Percentiles rank a stretch among this genome's conserved stretches.
These are phyloP conservation scores for Coemansia sp. DNA, from an alignment of 192 early-diverging fungal species.

Conservation along the genomic window DNA sequence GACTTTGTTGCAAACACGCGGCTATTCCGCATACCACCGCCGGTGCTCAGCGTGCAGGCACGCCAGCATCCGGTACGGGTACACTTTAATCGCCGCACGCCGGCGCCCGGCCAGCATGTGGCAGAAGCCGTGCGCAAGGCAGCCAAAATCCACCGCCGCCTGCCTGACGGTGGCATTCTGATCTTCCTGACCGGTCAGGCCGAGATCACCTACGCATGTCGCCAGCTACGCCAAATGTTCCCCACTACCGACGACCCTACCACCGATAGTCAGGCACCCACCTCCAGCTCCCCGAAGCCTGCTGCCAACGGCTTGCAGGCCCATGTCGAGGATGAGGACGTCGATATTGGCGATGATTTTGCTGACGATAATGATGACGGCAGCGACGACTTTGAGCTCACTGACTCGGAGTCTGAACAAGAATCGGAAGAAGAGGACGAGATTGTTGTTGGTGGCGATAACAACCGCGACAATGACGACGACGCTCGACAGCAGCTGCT, in stretches of 20 bases:
- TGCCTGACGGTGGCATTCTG: conserved; percentile 93
- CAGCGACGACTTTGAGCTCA: conserved; percentile 23
- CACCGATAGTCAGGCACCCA: background rate
- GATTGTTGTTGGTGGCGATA: too few species aligned
- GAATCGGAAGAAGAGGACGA: conserved; percentile 36
- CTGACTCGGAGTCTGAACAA: conserved; percentile 50
- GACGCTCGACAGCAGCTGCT: conserved; percentile 58
- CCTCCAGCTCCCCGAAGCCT: too few species aligned
- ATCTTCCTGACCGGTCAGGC: conserved; percentile 94
- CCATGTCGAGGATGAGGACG: conserved; percentile 52
- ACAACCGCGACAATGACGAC: conserved; percentile 60
- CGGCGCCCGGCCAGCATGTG: conserved; percentile 74
- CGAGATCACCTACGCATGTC: conserved; percentile 79
- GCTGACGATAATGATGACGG: conserved; percentile 33
- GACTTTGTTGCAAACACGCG: conserved; percentile 86
- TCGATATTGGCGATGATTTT: conserved; percentile 46
- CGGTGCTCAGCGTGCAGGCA: conserved; percentile 88
- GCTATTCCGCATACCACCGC: conserved; percentile 73
- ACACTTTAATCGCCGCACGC: conserved; percentile 92
- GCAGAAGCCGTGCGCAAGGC: conserved; percentile 87
- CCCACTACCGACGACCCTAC: conserved; percentile 40
- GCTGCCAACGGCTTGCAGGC: conserved; percentile 48
- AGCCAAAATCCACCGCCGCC: conserved; percentile 83
- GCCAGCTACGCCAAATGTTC: conserved; percentile 69
- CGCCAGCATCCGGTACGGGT: conserved; percentile 83